These are phyloP conservation scores for Plasmodium vivax DNA, from an alignment of 169 alveolate genomes.

Conservation along the genomic window DNA sequence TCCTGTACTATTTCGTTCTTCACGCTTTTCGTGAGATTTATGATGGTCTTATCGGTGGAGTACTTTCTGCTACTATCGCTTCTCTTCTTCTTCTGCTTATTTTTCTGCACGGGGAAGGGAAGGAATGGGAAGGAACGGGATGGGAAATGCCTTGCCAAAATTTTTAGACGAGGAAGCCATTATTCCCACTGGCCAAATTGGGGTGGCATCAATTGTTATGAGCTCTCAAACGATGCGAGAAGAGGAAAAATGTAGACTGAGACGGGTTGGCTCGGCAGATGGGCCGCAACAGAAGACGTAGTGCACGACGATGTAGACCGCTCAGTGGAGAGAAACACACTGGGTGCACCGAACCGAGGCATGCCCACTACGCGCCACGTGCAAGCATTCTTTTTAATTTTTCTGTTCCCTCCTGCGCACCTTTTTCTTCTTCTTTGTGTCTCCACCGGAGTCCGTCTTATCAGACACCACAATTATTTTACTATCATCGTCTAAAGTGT, in stretches of 20 bases:
- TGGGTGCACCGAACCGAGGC: not conserved
- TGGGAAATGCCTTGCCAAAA: not conserved
- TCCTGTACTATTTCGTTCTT: conserved; percentile 16
- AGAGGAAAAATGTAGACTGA: not conserved
- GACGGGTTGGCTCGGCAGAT: not conserved
- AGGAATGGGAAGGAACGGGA: not conserved
- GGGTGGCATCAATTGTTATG: not conserved
- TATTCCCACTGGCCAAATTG: not conserved
- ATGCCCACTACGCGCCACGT: not conserved
- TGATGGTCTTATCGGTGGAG: conserved; percentile 26
- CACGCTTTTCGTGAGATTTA: not conserved
- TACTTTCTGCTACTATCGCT: conserved; percentile 12
- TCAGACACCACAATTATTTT: conserved; percentile 34
- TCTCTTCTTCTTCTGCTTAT: conserved; percentile 27
- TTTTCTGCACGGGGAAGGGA: conserved; percentile 13
- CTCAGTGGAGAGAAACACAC: not conserved
- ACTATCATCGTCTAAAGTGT: conserved; percentile 26
- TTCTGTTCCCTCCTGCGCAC: not conserved
- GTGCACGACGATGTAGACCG: not conserved
- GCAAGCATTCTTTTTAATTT: not conserved
- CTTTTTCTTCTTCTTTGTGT: conserved; percentile 26
- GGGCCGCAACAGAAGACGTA: not conserved
- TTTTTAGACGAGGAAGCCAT: not conserved
- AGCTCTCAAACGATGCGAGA: not conserved
- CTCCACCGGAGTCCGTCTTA: conserved; percentile 8